Conservation (phyloP, 2,329 filamentous ascomycete genomes). For the Nothomitra cinnamomea region DNA sequence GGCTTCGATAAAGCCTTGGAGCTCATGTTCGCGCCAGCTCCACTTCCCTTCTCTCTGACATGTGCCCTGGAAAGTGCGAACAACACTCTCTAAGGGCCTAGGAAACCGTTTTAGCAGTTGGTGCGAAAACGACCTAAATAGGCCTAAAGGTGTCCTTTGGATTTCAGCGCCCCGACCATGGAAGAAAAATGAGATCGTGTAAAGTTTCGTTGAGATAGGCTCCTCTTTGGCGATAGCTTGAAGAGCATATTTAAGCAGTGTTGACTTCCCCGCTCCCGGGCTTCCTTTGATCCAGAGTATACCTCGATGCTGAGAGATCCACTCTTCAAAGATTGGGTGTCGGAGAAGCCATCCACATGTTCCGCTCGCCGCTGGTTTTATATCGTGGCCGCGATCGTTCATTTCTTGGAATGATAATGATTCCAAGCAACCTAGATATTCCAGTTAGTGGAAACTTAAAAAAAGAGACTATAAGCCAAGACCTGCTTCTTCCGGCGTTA, state of each 20-base stretch:
- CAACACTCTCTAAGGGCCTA: not conserved
- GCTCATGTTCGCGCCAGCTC: slow-evolving; percentile 15
- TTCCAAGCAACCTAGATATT: not conserved
- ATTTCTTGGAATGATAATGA: slow-evolving; percentile 9
- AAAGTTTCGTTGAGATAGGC: not conserved
- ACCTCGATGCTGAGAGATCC: slow-evolving; percentile 11
- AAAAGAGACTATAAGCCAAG: too few species aligned
- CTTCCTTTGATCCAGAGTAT: slow-evolving; percentile 18
- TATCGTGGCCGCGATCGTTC: slow-evolving; percentile 10
- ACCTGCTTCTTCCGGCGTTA: too few species aligned
- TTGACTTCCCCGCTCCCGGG: slow-evolving; percentile 16
- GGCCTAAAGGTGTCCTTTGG: slow-evolving; percentile 19
- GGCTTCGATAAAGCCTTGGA: slow-evolving; percentile 15
- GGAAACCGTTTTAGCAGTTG: slow-evolving; percentile 14
- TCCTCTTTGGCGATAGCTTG: slow-evolving; percentile 2
- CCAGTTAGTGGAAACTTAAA: too few species aligned
- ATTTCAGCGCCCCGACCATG: slow-evolving; percentile 14
- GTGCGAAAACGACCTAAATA: slow-evolving; percentile 22
- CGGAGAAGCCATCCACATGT: slow-evolving; percentile 15
- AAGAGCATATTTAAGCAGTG: slow-evolving; percentile 13
- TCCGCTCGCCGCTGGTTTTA: slow-evolving; percentile 5
- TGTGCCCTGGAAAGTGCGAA: not conserved
- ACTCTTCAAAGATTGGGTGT: slow-evolving; percentile 9
- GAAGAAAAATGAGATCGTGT: slow-evolving; percentile 12
- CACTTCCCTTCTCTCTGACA: slow-evolving; percentile 10